A percentile compares a stretch with the other conserved stretches of the same genome.
Conservation (phyloP, 2,329 filamentous ascomycete genomes). For the Ceratocystis colombiana region DNA sequence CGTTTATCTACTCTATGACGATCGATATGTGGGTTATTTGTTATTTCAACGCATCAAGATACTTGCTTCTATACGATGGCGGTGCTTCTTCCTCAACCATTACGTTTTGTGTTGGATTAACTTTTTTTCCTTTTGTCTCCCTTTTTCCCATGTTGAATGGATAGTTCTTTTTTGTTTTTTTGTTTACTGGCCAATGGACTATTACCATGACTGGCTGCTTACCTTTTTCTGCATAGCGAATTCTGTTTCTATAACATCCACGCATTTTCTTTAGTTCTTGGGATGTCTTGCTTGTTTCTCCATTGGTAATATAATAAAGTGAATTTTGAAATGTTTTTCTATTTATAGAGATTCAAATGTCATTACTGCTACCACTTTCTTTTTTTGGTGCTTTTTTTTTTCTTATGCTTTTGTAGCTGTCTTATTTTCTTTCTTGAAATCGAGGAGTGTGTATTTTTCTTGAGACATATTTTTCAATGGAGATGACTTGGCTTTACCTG, state of each 20-base stretch:
- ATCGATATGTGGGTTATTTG: constrained; percentile 18
- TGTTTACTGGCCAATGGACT: not conserved
- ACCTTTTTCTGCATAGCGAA: constrained; percentile 11
- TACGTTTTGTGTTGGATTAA: not conserved
- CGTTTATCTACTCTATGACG: constrained; percentile 21
- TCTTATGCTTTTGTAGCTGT: no score
- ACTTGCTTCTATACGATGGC: not conserved
- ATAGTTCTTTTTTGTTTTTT: not conserved
- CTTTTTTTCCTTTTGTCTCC: not conserved
- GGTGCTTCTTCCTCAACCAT: not conserved
- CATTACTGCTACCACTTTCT: no score
- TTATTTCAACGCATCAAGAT: constrained; percentile 13
- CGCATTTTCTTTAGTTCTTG: not conserved
- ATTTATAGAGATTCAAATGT: not conserved
- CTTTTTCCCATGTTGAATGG: not conserved
- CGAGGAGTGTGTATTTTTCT: no score
- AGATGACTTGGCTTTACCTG: no score
- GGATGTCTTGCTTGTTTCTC: not conserved
- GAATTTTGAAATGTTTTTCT: not conserved
- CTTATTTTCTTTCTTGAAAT: no score
- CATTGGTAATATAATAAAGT: not conserved
- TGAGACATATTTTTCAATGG: no score
- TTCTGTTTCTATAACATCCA: not conserved
- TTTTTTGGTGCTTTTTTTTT: no score
- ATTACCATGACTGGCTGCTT: not conserved